phyloP scores from a whole-genome alignment of 805 yeast genomes.

The Candida ortonii region DNA sequence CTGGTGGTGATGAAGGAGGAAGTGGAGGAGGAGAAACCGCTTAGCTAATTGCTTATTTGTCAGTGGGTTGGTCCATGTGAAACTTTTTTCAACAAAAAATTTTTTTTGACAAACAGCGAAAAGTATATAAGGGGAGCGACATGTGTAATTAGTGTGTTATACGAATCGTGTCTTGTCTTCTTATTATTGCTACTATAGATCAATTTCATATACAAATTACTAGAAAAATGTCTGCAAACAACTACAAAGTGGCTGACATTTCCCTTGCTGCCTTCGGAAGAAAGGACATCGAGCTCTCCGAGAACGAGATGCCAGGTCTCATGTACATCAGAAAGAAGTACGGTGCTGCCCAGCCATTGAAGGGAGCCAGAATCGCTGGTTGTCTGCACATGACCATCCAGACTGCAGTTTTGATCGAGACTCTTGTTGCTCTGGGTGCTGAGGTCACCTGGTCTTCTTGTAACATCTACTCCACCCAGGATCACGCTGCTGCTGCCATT shows the following conservation, averaged over 20 bases:
- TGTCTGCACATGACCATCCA: constrained; percentile 99
- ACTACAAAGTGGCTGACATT: constrained; percentile 97
- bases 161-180: neutral
- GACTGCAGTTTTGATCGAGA: constrained; percentile 98
- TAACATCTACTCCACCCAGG: constrained; percentile 99
- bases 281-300: constrained; percentile 98
- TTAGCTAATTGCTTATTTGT: neutral
- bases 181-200: neutral
- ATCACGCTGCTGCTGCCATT: constrained; percentile 99
- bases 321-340: constrained; percentile 95
- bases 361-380: constrained; percentile 98
- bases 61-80: constrained; percentile 2
- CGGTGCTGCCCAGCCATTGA: constrained; percentile 89
- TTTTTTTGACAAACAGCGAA: constrained; percentile 1
- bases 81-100: constrained; percentile 13
- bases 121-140: constrained; percentile 10
- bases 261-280: constrained; percentile 99
- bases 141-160: constrained; percentile 3
- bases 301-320: constrained; percentile 99
- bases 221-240: constrained; percentile 40
- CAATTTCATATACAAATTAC: neutral
- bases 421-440: constrained; percentile 95
- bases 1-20: no score
- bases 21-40: neutral
- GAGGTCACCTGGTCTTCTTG: constrained; percentile 99